Base-by-base conservation (phyloP, 1,284 basidiomycete species). In the Cryptococcus sp. region DNA sequence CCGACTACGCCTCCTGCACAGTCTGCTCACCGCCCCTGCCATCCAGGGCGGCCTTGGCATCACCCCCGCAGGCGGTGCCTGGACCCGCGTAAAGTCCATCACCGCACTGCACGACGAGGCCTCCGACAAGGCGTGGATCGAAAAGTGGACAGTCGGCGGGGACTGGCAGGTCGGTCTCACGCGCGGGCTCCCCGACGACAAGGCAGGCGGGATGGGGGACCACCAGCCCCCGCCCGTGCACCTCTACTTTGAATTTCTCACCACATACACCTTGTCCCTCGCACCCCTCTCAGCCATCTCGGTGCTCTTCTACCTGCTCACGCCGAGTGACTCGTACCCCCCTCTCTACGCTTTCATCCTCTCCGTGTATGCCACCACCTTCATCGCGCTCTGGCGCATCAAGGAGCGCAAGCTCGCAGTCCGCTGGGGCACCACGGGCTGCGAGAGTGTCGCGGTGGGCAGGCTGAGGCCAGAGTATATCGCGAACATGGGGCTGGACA, bases 221-320 rank as follows among this genome's bases (percentile, higher is more conserved):
- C 66, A 74, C 85, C 93, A 92, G 70, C 91, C 93, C 15, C 90
- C 91, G 67, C 82, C 85, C 0, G 80, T 95, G 15, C 89, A 91
- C n/a, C 82, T 94, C 24, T 96, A 97, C 78, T 96, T 94, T 75
- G 84, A 85, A 52, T 96, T 94, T 79, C 81, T 97, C 11, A 83
- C 85, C 3, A 84, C 84, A 56, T 97, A 97, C 79, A 88, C 91
- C 0, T 82, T 83, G 39, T 85, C 86, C 33, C 82, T 94, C 37
- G 67, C 86, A 16, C 83, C 89, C 56, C 59, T 78, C 52, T 67
- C 76, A 40, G 20, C 73, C n/a, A 56, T 73, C 52, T 69, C 76
- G 12, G 61, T 70, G 12, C 46, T 70, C 13, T 64, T 73, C 57
- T 79, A 68, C 64, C 48, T 70, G 44, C 81, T 86, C 70, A 82